phyloP scores from a whole-genome alignment of 768 basidiomycete genomes.

The Strobilomyces dryophilus region DNA sequence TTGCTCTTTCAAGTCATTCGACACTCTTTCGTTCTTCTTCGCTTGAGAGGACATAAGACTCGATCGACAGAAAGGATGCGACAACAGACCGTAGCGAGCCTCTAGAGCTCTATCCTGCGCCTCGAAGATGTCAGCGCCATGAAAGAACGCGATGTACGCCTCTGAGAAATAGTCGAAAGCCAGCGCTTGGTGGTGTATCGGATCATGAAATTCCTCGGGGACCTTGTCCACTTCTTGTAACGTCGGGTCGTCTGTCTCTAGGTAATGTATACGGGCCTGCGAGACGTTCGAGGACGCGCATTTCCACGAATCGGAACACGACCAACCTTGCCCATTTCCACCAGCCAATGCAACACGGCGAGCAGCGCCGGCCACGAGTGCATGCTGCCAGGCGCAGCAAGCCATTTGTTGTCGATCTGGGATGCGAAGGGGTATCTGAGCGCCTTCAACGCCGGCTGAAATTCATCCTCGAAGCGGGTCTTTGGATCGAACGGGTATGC shows the following conservation, averaged over 20 bases:
- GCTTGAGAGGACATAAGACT: conserved; percentile 35
- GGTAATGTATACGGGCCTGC: conserved; percentile 39
- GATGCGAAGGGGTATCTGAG: conserved; percentile 79
- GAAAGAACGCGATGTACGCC: conserved; percentile 66
- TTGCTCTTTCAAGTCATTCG: conserved; percentile 59
- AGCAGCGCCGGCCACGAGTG: conserved; percentile 90
- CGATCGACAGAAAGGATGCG: neutral
- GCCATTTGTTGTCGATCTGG: conserved; percentile 78
- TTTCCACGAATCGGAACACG: neutral
- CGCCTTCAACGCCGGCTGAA: conserved; percentile 67
- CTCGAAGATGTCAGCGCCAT: conserved; percentile 61
- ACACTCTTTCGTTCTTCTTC: conserved; percentile 66
- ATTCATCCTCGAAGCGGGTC: conserved; percentile 75
- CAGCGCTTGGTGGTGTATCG: conserved; percentile 68
- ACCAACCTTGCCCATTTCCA: conserved; percentile 75
- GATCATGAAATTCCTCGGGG: conserved; percentile 74
- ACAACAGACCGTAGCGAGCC: conserved; percentile 64
- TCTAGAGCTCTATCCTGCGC: conserved; percentile 70
- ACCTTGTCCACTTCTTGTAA: conserved; percentile 57
- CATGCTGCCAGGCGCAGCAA: conserved; percentile 84
- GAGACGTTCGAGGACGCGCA: neutral
- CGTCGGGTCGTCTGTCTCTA: conserved; percentile 63
- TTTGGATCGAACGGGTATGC: conserved; percentile 53
- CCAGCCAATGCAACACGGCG: conserved; percentile 91
- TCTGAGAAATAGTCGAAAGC: conserved; percentile 72